These are phyloP conservation scores for Miamiensis avidus DNA, from an alignment of 169 alveolate species.

Conservation along the genomic window DNA sequence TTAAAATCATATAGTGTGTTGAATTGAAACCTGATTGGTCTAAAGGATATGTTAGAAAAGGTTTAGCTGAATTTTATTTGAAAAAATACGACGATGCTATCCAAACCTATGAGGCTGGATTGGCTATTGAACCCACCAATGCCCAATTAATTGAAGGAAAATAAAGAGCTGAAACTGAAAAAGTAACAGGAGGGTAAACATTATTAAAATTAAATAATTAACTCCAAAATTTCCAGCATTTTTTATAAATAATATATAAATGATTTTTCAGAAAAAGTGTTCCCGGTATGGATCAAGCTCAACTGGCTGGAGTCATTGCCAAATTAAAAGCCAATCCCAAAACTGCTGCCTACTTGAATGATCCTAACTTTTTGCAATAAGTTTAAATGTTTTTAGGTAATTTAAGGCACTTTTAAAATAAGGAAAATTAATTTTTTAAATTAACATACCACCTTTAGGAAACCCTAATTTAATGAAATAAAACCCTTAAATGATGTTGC, in stretches of 20 bases:
- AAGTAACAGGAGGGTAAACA: slow-evolving; percentile 43
- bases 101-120: slow-evolving; percentile 86
- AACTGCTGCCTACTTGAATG: slow-evolving; percentile 50
- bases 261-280: neutral
- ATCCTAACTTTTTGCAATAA: slow-evolving; percentile 48
- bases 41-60: slow-evolving; percentile 79
- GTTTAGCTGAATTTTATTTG: slow-evolving; percentile 79
- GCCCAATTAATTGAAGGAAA: slow-evolving; percentile 84
- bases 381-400: slow-evolving; percentile 18
- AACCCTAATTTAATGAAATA: slow-evolving; percentile 24
- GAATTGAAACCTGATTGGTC: slow-evolving; percentile 93
- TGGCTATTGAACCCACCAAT: slow-evolving; percentile 90
- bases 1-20: no score
- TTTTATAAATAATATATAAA: no score
- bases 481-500: slow-evolving; percentile 46
- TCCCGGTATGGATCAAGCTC: neutral
- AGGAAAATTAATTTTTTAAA: no score
- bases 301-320: slow-evolving; percentile 32
- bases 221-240: no score
- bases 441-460: no score
- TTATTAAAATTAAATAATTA: slow-evolving; percentile 11
- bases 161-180: slow-evolving; percentile 59
- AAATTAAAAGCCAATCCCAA: slow-evolving; percentile 57
- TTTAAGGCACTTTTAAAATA: no score
- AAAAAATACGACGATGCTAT: slow-evolving; percentile 87